These are phyloP conservation scores for Durotheca rogersii DNA, from an alignment of 495 filamentous ascomycete species.

Conservation along the genomic window DNA sequence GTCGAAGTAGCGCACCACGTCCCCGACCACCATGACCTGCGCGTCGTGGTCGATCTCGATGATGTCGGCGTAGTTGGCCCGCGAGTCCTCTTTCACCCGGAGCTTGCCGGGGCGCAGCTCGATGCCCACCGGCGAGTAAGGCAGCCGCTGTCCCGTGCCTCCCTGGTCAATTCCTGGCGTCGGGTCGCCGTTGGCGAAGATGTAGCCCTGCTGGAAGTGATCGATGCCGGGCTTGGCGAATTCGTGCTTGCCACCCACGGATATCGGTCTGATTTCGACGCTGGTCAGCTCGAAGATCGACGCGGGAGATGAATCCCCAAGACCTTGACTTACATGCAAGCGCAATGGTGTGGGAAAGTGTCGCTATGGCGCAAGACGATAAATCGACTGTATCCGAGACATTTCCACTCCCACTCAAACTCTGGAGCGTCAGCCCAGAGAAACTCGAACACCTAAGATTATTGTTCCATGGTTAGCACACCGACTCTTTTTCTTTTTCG, in stretches of 20 bases:
- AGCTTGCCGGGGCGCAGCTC: slow-evolving; percentile 35
- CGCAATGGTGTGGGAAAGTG: slow-evolving; percentile 35
- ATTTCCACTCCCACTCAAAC: slow-evolving; percentile 41
- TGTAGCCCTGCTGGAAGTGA: slow-evolving; percentile 37
- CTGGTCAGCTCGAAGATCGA: slow-evolving; percentile 26
- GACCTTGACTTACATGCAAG: slow-evolving; percentile 37
- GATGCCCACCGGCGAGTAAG: slow-evolving; percentile 34
- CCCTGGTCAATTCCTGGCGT: slow-evolving; percentile 27
- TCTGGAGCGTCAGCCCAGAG: slow-evolving; percentile 37
- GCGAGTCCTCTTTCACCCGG: slow-evolving; percentile 36
- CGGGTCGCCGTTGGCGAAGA: slow-evolving; percentile 36
- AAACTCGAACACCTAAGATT: slow-evolving; percentile 38
- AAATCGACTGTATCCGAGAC: slow-evolving; percentile 36
- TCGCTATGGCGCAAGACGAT: slow-evolving; percentile 39
- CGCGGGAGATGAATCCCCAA: background rate
- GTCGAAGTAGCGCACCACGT: slow-evolving; percentile 39
- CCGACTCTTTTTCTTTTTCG: background rate
- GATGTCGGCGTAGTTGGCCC: slow-evolving; percentile 39
- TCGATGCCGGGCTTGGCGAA: slow-evolving; percentile 39
- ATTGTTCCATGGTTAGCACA: slow-evolving; percentile 9
- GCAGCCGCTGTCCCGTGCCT: slow-evolving; percentile 23
- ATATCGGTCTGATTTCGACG: slow-evolving; percentile 33
- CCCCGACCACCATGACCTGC: slow-evolving; percentile 36
- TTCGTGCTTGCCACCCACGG: slow-evolving; percentile 35
- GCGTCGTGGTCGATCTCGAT: slow-evolving; percentile 36